A percentile compares a stretch with the other conserved stretches of the same genome.
Conservation (phyloP, 2,329 filamentous ascomycete genomes). For the Penicillium vulpinum region DNA sequence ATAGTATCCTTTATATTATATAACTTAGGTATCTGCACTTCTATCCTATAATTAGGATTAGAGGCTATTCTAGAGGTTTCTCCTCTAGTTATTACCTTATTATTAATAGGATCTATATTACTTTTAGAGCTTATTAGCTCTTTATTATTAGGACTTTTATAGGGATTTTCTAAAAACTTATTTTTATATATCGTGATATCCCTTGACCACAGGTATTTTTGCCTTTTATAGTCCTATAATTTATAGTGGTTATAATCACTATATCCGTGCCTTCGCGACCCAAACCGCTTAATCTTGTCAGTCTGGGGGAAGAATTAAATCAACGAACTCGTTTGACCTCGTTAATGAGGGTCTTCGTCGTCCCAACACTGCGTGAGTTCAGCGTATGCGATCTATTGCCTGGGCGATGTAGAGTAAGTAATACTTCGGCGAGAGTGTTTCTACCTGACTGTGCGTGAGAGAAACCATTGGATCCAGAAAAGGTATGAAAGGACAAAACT, state of each 20-base stretch:
- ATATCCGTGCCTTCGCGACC: too few relatives aligned
- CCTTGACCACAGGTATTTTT: neutral
- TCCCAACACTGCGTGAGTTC: too few relatives aligned
- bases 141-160: neutral
- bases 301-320: too few relatives aligned
- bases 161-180: neutral
- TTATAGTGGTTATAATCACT: neutral
- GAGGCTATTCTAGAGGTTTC: neutral
- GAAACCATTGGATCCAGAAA: too few relatives aligned
- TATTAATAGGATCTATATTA: neutral
- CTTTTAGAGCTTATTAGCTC: neutral
- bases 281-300: too few relatives aligned
- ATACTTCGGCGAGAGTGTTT: too few relatives aligned
- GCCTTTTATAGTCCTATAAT: neutral
- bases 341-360: too few relatives aligned
- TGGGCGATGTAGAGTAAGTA: too few relatives aligned
- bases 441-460: too few relatives aligned
- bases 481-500: too few relatives aligned
- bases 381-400: too few relatives aligned
- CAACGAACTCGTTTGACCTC: too few relatives aligned
- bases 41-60: neutral
- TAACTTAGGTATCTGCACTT: neutral
- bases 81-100: neutral
- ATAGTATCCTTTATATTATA: neutral
- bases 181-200: neutral